phyloP scores from a whole-genome alignment of 2,329 filamentous ascomycete species.

The Fusarium camptoceras region DNA sequence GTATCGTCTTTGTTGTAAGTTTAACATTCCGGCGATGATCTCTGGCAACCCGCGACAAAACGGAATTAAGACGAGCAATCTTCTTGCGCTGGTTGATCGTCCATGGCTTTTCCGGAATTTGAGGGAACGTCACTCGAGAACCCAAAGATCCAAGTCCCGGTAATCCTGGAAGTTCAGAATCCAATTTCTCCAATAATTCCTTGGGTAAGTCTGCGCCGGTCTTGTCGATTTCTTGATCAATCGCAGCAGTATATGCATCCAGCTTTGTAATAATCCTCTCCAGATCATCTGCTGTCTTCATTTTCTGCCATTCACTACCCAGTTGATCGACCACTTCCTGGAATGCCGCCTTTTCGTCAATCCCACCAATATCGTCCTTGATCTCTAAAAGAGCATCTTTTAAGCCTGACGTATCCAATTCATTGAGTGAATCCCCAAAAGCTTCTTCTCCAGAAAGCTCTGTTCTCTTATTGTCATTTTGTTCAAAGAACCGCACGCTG shows the following conservation, averaged over 20 bases:
- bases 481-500: slow-evolving; percentile 62
- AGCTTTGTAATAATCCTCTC: slow-evolving; percentile 52
- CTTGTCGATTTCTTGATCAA: slow-evolving; percentile 52
- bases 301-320: slow-evolving; percentile 47
- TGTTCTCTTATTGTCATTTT: slow-evolving; percentile 53
- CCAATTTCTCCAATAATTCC: slow-evolving; percentile 51
- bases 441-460: slow-evolving; percentile 56
- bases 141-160: slow-evolving; percentile 42
- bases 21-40: slow-evolving; percentile 46
- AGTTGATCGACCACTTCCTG: slow-evolving; percentile 52
- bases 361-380: slow-evolving; percentile 52
- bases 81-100: slow-evolving; percentile 55
- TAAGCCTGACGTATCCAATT: slow-evolving; percentile 52
- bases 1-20: slow-evolving; percentile 52
- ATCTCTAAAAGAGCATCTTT: slow-evolving; percentile 54
- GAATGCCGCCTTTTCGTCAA: slow-evolving; percentile 52
- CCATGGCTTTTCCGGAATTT: slow-evolving; percentile 54
- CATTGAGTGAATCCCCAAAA: slow-evolving; percentile 55
- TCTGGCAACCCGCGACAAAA: slow-evolving; percentile 46
- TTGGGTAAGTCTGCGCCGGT: slow-evolving; percentile 49
- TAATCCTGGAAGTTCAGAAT: slow-evolving; percentile 46
- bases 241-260: slow-evolving; percentile 51
- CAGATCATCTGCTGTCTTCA: slow-evolving; percentile 50
- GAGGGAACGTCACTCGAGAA: slow-evolving; percentile 46
- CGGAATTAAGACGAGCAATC: slow-evolving; percentile 52